Base-by-base conservation (phyloP, 257 asterid species). In the Capsicum pubescens region DNA sequence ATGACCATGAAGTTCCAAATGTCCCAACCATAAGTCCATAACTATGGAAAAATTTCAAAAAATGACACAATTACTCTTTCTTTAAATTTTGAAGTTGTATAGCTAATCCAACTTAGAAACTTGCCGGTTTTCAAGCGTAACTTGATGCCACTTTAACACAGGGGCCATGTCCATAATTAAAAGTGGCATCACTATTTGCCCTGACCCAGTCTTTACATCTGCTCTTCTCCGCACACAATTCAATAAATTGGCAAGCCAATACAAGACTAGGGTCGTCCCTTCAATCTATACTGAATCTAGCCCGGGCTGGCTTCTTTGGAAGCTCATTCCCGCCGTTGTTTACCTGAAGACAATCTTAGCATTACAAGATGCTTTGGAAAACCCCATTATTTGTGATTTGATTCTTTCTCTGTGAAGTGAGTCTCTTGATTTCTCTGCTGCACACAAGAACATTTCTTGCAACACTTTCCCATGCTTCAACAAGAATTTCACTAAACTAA, bases 371-470 rank as follows among this genome's bases (percentile, higher is more conserved):
- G 97, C 97, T 61, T 94, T 85, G 1, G 93, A 91, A 72, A 95
- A 93, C 0, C 94, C 94, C 97, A 92, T 90, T 52, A 95, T 90
- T 82, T 91, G 93, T 3, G 98, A 92, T 83, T 87, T 90, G 87
- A 93, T 90, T 81, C 88, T 93, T 58, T 91, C 92, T 57, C 91
- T 79, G 12, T 90, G 88, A 35, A 86, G 92, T 1, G 93, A 88
- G 48, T 91, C 93, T 84, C 89, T 90, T 15, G 89, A 84, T 83
- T 84, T 91, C 39, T 87, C 86, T 52, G 85, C 79, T 52, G 84
- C 81, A 85, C 85, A 80, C 11, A 92, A 87, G 70, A 90, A 88
- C 87, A 94, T 84, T 82, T 94, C 84, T 72, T 87, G 88, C 89
- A 95, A 69, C 55, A 79, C 93, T 50, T 92, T 91, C 2, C 92